Evolutionary conservation across 2,329 filamentous ascomycete species (phyloP), one percentile per base, ranked within the genome.

Genomic region (Trichothecium roseum): DNA sequence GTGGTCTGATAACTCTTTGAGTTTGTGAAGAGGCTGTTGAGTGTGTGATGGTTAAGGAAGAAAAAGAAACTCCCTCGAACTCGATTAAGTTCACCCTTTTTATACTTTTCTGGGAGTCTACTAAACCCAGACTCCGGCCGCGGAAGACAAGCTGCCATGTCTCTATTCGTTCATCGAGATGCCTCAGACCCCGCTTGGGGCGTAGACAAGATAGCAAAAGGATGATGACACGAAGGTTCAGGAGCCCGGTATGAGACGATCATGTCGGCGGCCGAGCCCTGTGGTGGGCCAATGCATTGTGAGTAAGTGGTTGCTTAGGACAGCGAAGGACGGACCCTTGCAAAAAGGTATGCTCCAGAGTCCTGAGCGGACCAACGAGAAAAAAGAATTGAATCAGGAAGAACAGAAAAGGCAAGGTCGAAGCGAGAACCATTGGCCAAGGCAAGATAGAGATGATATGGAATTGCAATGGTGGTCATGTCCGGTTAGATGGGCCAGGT

Each of bases 91-190:
- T 53, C 50, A 52, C 54, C 57, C 71, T 62, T 76, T 79, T 80
- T 80, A 80, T 80, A 79, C 63, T 66, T 72, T 66, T 72, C 54
- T 52, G 41, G 43, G 45, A 46, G 49, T 52, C 47, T 52, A 53
- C 46, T 42, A 48, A 54, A 46, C 56, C 50, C 50, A 46, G 48
- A 53, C 44, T 15, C 48, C 52, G 44, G 48, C 53, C 49, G 45
- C 47, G 48, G 49, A 46, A 57, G 59, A 66, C 62, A 66, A 62
- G 53, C 57, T 46, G 53, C 49, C 47, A 48, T 46, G 51, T 54
- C 53, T 62, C 54, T 49, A 66, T 66, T 68, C 63, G 63, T 57
- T 50, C 45, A 50, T 54, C 41, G 41, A 42, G 40, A 28, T 42
- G 47, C 45, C 41, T 47, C 40, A 35, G 50, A 60, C 63, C 64